Evolutionary conservation across 352 stramenopile species (phyloP).

Genomic region (Phytophthora pseudosyringae): DNA sequence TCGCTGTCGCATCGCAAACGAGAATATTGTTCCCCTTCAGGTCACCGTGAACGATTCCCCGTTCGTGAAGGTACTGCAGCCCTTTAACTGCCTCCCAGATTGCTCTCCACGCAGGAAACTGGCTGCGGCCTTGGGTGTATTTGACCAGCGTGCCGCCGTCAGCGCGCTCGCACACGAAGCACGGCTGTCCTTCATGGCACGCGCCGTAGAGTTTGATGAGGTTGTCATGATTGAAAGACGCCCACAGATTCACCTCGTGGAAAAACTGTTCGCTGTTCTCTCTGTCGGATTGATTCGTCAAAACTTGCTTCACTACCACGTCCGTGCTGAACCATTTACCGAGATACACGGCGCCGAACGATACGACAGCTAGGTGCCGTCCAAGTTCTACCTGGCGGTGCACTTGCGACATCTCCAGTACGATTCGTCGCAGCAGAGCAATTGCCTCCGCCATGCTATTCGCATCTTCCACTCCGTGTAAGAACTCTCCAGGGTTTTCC

Average conservation of each 20-base stretch:
- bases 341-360: background rate
- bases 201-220: conserved; percentile 38
- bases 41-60: conserved; percentile 31
- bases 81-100: conserved; percentile 20
- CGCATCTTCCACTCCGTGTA: background rate
- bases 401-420: background rate
- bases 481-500: background rate
- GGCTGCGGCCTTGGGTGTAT: conserved; percentile 6
- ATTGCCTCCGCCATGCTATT: background rate
- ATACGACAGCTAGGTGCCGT: background rate
- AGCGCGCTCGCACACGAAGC: conserved; percentile 26
- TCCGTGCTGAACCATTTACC: conserved; percentile 1
- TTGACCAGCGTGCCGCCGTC: conserved; percentile 1
- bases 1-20: conserved; percentile 31
- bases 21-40: conserved; percentile 42
- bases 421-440: background rate
- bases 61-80: conserved; percentile 36
- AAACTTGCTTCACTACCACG: conserved; percentile 1
- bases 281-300: background rate
- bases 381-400: background rate
- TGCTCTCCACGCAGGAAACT: conserved; percentile 5
- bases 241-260: conserved; percentile 2
- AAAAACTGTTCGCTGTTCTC: background rate
- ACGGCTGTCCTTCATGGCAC: conserved; percentile 20
- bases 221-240: conserved; percentile 26